Base-by-base conservation (phyloP, 2,329 filamentous ascomycete genomes). In the Pseudocercospora cruenta region DNA sequence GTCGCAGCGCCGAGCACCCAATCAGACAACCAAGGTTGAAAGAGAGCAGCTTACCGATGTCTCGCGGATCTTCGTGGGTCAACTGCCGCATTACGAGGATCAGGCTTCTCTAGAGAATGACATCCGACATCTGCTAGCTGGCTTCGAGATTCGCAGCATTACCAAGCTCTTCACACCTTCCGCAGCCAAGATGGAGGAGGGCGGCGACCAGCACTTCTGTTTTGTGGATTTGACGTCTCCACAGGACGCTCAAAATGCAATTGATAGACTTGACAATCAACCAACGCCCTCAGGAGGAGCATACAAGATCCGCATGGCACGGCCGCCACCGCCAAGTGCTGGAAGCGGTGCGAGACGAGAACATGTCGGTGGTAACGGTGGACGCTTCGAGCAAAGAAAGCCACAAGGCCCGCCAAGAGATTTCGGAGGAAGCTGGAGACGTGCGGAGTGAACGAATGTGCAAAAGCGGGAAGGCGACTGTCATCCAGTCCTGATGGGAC, bases 161-260 rank as follows among this genome's bases (percentile, higher is more conserved):
- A 55, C 51, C 22, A 55, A 55, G 51, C 51, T 55, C 16, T 55
- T 55, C 24, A 55, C 21, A 31, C 22, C 51, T 31, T 55, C 51
- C 22, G 47, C 47, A 26, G 47, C 47, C 14, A 28, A 26, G 4
- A 22, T 31, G 51, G 51, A 55, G 21, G 24, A 55, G 24, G 51
- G 22, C 10, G 26, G 51, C 4, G 24, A 26, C 26, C 51, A 55
- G 16, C 51, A 55, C 10, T 55, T 55, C 51, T 55, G 51, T 55
- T 26, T 55, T 10, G 22, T 55, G 16, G 51, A 55, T 24, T n/a
- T 55, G 16, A 9, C 14, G 26, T 28, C 51, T 26, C 22, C 51
- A 2, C 22, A 55, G 6, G 12, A 55, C 3, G 51, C 51, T 26
- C 51, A 55, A 8, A 26, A 31, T 2, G 51, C 51, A 2, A 31